A percentile compares a stretch with the other conserved stretches of the same genome.
phyloP scores from a whole-genome alignment of 169 alveolate genomes.

The Plasmodium reichenowi region DNA sequence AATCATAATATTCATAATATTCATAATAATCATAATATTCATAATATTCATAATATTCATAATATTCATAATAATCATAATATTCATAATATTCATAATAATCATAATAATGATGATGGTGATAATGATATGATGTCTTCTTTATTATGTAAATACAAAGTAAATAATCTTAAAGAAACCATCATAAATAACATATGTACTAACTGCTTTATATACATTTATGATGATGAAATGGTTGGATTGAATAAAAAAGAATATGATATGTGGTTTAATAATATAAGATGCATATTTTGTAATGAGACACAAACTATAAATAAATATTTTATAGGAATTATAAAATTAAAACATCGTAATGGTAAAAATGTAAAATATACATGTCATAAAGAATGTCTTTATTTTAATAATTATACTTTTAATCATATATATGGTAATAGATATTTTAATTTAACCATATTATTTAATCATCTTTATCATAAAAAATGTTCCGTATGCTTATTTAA shows the following conservation, averaged over 20 bases:
- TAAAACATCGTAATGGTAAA: conserved; percentile 50
- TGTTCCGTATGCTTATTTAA: conserved; percentile 45
- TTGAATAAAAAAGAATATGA: conserved; percentile 45
- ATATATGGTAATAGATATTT: conserved; percentile 70
- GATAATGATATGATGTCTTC: not conserved
- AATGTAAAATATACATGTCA: conserved; percentile 61
- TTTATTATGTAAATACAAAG: not conserved
- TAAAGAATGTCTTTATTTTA: conserved; percentile 47
- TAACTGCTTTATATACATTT: conserved; percentile 12
- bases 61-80: too few species aligned
- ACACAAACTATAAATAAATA: conserved; percentile 36
- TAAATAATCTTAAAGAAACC: conserved; percentile 16
- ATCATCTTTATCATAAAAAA: conserved; percentile 35
- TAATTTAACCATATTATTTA: conserved; percentile 42
- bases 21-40: too few species aligned
- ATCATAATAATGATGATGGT: too few species aligned
- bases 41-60: too few species aligned
- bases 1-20: too few species aligned
- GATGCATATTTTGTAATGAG: conserved; percentile 69
- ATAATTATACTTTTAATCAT: conserved; percentile 46
- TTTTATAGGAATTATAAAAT: conserved; percentile 42
- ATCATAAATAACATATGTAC: conserved; percentile 19
- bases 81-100: too few species aligned
- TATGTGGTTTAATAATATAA: conserved; percentile 15
- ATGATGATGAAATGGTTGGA: conserved; percentile 68